Conservation (phyloP, 1,284 basidiomycete genomes). For the Lignosus rhinocerotis region DNA sequence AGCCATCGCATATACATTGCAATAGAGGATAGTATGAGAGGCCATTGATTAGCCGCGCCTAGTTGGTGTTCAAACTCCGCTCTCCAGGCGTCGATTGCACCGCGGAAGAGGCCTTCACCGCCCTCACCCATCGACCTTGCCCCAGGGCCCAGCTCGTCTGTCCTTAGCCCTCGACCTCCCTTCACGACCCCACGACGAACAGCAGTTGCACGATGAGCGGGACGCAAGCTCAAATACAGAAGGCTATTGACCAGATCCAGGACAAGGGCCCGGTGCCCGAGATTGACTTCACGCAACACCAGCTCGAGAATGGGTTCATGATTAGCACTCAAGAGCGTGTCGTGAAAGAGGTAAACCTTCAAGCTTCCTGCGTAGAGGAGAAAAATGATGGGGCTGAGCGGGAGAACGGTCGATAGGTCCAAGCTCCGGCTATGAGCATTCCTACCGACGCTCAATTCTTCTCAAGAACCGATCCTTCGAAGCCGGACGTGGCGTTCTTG, state of each 20-base stretch:
- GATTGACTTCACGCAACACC: constrained; percentile 88
- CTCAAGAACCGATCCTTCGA: constrained; percentile 77
- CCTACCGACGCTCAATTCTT: constrained; percentile 96
- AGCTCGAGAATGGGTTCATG: constrained; percentile 83
- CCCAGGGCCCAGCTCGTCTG: constrained; percentile 15
- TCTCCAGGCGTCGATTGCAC: constrained; percentile 20
- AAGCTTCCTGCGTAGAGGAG: neutral
- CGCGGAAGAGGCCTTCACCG: constrained; percentile 21
- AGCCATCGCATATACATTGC: neutral
- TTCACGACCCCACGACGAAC: constrained; percentile 19
- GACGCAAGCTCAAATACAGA: constrained; percentile 59
- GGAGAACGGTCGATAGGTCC: constrained; percentile 57
- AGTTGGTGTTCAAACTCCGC: constrained; percentile 24
- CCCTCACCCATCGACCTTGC: constrained; percentile 17
- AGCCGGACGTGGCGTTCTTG: constrained; percentile 95
- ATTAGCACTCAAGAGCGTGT: constrained; percentile 87
- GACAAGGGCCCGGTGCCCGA: constrained; percentile 63
- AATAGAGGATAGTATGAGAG: neutral
- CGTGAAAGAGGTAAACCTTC: constrained; percentile 70
- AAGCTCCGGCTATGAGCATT: constrained; percentile 91
- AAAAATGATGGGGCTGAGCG: neutral
- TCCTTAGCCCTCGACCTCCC: constrained; percentile 6
- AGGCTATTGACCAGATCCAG: constrained; percentile 75
- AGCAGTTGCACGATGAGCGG: constrained; percentile 29
- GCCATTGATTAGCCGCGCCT: constrained; percentile 16